phyloP scores from a whole-genome alignment of 2,329 filamentous ascomycete genomes.

The Xylariaceae sp. region DNA sequence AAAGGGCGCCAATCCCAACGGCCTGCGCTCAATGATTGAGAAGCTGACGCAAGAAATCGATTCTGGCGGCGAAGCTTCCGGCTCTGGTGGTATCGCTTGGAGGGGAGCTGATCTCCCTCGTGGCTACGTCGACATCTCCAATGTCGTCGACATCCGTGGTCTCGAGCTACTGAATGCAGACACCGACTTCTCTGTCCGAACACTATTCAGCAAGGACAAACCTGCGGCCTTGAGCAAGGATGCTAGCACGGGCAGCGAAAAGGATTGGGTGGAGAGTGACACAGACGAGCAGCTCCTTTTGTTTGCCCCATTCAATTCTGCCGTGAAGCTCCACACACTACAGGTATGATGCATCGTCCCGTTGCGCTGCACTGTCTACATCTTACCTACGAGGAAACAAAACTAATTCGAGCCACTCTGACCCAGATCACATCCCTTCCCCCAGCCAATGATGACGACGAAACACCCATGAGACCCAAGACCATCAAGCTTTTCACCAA shows the following conservation, averaged over 20 bases:
- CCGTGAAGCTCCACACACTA: conserved; percentile 81
- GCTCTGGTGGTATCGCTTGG: conserved; percentile 57
- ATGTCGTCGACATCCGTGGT: conserved; percentile 72
- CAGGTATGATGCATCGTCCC: conserved; percentile 47
- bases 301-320: conserved; percentile 83
- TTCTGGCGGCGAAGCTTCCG: conserved; percentile 38
- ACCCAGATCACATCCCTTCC: conserved; percentile 81
- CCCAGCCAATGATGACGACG: conserved; percentile 47
- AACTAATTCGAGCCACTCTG: conserved; percentile 29
- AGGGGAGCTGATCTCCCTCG: conserved; percentile 69
- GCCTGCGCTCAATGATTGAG: conserved; percentile 67
- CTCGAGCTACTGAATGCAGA: conserved; percentile 87
- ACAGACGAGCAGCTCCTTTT: conserved; percentile 96
- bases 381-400: conserved; percentile 6
- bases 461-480: conserved; percentile 73
- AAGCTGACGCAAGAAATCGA: conserved; percentile 63
- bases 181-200: conserved; percentile 65
- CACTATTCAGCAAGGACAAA: conserved; percentile 68
- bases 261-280: conserved; percentile 93
- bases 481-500: conserved; percentile 86
- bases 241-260: conserved; percentile 79
- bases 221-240: conserved; percentile 70
- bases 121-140: conserved; percentile 79
- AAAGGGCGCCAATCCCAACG: conserved; percentile 67
- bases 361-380: background rate